Evolutionary conservation across 2,329 filamentous ascomycete species (phyloP).

Genomic region (Hymenoscyphus salicellus): DNA sequence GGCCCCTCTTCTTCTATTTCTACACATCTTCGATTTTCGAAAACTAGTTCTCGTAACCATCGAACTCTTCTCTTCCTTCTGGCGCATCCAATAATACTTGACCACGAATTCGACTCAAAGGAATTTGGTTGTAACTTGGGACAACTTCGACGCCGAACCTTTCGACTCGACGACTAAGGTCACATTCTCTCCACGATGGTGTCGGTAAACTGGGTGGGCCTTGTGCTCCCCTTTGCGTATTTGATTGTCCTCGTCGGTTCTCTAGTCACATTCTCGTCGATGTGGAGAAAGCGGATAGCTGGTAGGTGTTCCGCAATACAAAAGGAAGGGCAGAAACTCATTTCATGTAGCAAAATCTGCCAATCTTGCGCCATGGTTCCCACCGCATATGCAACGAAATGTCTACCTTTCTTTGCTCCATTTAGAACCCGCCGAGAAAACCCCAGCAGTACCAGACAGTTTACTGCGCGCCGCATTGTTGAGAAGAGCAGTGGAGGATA

Average conservation of each 20-base stretch:
- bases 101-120: neutral
- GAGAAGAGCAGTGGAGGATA: constrained; percentile 86
- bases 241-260: constrained; percentile 82
- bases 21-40: neutral
- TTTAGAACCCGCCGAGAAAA: constrained; percentile 67
- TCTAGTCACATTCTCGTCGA: constrained; percentile 83
- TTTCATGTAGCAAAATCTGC: constrained; percentile 64
- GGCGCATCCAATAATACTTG: neutral
- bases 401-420: constrained; percentile 92
- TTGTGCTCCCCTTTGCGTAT: constrained; percentile 85
- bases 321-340: constrained; percentile 23
- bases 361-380: constrained; percentile 92
- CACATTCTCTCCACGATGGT: constrained; percentile 31
- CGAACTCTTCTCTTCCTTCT: neutral
- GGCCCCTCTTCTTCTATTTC: neutral
- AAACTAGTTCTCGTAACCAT: neutral
- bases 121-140: neutral
- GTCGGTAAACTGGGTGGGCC: constrained; percentile 72
- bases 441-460: constrained; percentile 71
- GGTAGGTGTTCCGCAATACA: constrained; percentile 47
- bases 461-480: constrained; percentile 85
- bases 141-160: neutral
- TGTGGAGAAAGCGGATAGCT: constrained; percentile 91
- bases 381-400: constrained; percentile 84
- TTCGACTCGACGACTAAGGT: neutral